Conservation (phyloP, 2,329 filamentous ascomycete species). For the Aspergillus felis region DNA sequence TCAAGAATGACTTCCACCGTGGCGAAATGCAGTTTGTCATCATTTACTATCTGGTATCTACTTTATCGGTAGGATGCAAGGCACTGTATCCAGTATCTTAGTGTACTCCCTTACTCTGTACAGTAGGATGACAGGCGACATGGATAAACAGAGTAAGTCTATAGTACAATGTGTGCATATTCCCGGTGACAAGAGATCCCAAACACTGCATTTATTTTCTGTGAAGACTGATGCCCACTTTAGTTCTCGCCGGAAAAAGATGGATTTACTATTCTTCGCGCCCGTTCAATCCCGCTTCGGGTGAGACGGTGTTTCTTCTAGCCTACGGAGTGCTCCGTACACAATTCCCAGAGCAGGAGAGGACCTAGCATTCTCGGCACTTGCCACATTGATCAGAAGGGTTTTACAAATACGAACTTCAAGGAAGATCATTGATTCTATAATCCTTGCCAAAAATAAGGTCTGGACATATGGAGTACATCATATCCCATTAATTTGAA, state of each 20-base stretch:
- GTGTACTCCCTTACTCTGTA: not conserved
- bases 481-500: no score
- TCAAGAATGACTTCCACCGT: constrained; percentile 10
- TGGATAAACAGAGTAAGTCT: not conserved
- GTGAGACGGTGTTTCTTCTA: not conserved
- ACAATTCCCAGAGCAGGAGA: not conserved
- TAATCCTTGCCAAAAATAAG: not conserved
- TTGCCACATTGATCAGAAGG: not conserved
- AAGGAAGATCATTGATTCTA: not conserved
- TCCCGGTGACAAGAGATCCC: not conserved
- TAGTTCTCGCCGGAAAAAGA: constrained; percentile 1
- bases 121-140: not conserved
- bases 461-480: not conserved
- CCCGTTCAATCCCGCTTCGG: constrained; percentile 10
- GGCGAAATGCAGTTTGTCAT: constrained; percentile 15
- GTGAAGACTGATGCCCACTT: not conserved
- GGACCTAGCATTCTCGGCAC: not conserved
- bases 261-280: not conserved
- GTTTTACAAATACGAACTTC: not conserved
- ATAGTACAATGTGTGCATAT: not conserved
- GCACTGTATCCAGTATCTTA: not conserved
- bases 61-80: not conserved
- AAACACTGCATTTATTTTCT: not conserved
- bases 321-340: not conserved
- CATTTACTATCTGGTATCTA: not conserved